A percentile compares a stretch with the other conserved stretches of the same genome.
Evolutionary conservation across 345 rosid species (phyloP).

Genomic region (Brassica incana): DNA sequence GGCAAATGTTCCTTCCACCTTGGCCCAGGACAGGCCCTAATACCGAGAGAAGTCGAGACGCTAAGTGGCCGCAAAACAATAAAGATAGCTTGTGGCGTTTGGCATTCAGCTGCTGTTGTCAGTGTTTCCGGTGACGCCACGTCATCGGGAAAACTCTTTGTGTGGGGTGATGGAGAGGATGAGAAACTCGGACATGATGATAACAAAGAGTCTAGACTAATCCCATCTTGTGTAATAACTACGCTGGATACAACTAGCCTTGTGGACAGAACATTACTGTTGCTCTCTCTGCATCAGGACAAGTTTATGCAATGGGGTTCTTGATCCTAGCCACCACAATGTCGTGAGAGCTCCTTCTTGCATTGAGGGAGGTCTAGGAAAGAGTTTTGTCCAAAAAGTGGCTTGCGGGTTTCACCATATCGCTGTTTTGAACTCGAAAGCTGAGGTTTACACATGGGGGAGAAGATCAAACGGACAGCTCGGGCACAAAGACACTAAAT

Average conservation of each 20-base stretch:
- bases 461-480: slow-evolving; percentile 62
- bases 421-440: slow-evolving; percentile 56
- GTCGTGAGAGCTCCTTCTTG: slow-evolving; percentile 48
- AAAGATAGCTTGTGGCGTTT: slow-evolving; percentile 56
- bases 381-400: slow-evolving; percentile 51
- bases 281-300: slow-evolving; percentile 54
- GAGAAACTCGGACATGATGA: slow-evolving; percentile 67
- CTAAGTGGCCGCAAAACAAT: slow-evolving; percentile 50
- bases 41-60: slow-evolving; percentile 61
- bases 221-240: slow-evolving; percentile 46
- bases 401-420: slow-evolving; percentile 65
- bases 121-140: slow-evolving; percentile 41
- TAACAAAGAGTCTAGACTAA: slow-evolving; percentile 44
- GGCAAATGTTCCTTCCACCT: too few species aligned
- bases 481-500: slow-evolving; percentile 56
- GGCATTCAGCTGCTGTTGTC: slow-evolving; percentile 73
- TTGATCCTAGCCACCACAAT: slow-evolving; percentile 50
- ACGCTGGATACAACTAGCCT: slow-evolving; percentile 46
- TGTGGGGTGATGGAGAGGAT: slow-evolving; percentile 70
- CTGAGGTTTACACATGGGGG: slow-evolving; percentile 73
- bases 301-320: slow-evolving; percentile 56
- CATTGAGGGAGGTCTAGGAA: slow-evolving; percentile 48
- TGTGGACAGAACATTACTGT: slow-evolving; percentile 63
- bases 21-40: too few species aligned
- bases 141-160: slow-evolving; percentile 50